phyloP scores from a whole-genome alignment of 2,329 filamentous ascomycete species.

The Colletotrichum plurivorum region DNA sequence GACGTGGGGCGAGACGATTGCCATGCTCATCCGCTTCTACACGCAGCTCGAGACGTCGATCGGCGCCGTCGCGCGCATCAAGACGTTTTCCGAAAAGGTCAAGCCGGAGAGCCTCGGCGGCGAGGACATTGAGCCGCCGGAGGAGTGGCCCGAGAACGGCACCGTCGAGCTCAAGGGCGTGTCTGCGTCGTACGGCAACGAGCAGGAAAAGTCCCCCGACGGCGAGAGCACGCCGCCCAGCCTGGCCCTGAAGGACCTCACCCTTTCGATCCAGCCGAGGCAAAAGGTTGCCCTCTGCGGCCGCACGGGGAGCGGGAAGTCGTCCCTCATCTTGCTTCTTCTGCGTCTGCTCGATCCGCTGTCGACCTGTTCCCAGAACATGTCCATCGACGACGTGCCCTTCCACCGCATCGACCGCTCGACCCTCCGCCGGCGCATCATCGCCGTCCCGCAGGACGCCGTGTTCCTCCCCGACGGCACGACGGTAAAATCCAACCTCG shows the following conservation, averaged over 20 bases:
- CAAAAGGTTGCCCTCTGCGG: slow-evolving; percentile 46
- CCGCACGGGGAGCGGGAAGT: slow-evolving; percentile 52
- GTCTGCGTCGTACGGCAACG: slow-evolving; percentile 40
- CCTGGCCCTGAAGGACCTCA: slow-evolving; percentile 37
- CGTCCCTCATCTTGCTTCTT: slow-evolving; percentile 50
- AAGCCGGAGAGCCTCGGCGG: slow-evolving; percentile 33
- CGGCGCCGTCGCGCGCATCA: slow-evolving; percentile 42
- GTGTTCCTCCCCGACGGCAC: slow-evolving; percentile 59
- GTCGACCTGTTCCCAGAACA: slow-evolving; percentile 38
- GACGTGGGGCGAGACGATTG: slow-evolving; percentile 48
- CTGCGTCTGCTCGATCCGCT: slow-evolving; percentile 52
- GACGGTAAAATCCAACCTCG: slow-evolving; percentile 54
- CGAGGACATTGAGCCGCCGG: slow-evolving; percentile 27
- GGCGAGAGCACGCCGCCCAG: slow-evolving; percentile 6
- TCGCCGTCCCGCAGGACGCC: slow-evolving; percentile 63
- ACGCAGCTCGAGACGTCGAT: slow-evolving; percentile 46
- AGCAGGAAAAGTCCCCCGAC: slow-evolving; percentile 2
- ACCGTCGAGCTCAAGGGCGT: slow-evolving; percentile 40
- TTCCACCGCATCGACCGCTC: slow-evolving; percentile 53
- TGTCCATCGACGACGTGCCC: slow-evolving; percentile 55
- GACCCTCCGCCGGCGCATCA: slow-evolving; percentile 57
- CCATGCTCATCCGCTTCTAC: slow-evolving; percentile 48
- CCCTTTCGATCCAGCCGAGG: slow-evolving; percentile 32
- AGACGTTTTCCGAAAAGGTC: slow-evolving; percentile 41
- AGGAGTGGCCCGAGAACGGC: slow-evolving; percentile 42